phyloP scores from a whole-genome alignment of 2,329 filamentous ascomycete species.

The Fusarium sp. region DNA sequence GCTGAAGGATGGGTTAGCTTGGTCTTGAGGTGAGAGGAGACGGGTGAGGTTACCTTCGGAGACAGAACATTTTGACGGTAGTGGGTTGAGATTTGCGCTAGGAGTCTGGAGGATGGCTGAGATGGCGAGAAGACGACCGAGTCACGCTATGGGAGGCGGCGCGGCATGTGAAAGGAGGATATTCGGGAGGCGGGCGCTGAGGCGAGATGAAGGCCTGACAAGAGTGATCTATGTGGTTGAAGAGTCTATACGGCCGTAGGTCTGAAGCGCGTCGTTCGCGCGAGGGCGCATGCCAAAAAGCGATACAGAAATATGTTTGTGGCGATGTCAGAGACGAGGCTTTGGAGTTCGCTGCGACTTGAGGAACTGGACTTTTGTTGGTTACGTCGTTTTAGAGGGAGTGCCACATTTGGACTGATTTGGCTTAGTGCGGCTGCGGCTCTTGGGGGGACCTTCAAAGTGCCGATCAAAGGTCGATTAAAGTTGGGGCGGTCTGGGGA shows the following conservation, averaged over 20 bases:
- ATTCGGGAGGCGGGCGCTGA: neutral
- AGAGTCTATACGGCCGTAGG: neutral
- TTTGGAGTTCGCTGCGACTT: conserved; percentile 1
- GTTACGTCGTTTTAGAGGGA: conserved; percentile 30
- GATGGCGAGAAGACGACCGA: neutral
- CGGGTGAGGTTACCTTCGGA: conserved; percentile 63
- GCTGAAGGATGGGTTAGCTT: conserved; percentile 61
- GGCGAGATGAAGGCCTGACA: neutral
- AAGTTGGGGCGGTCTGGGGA: neutral
- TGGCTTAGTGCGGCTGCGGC: conserved; percentile 25
- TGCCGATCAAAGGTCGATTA: neutral
- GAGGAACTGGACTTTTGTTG: neutral
- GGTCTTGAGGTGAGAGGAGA: neutral
- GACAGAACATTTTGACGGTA: conserved; percentile 66
- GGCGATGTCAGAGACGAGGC: neutral
- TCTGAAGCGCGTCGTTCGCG: conserved; percentile 1
- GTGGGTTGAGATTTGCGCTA: conserved; percentile 15
- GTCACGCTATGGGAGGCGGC: conserved; percentile 21
- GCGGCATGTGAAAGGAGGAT: conserved; percentile 13
- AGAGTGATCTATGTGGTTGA: neutral
- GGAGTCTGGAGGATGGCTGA: neutral
- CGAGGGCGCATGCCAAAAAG: conserved; percentile 25
- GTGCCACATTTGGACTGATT: conserved; percentile 16
- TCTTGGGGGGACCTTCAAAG: conserved; percentile 7
- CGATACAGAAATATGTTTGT: neutral